Percentiles rank a stretch among this genome's conserved stretches.
phyloP scores from a whole-genome alignment of 2,329 filamentous ascomycete species.

The Diaporthe sp. region DNA sequence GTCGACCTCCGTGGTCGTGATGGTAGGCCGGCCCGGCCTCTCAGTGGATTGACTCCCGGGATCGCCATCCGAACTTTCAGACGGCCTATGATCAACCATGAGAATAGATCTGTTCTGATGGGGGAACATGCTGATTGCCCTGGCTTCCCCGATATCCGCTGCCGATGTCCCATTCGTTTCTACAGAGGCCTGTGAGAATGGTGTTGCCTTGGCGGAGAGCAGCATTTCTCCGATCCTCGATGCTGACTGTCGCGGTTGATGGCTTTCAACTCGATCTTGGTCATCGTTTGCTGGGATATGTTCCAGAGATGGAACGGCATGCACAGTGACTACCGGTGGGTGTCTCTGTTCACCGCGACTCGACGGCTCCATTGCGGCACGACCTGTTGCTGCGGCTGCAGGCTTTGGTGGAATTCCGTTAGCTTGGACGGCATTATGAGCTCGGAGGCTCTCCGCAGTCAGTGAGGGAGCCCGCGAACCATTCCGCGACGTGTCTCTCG shows the following conservation, averaged over 20 bases:
- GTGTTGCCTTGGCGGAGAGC: slow-evolving; percentile 69
- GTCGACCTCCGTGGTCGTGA: slow-evolving; percentile 56
- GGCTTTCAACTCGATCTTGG: slow-evolving; percentile 21
- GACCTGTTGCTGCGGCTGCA: slow-evolving; percentile 45
- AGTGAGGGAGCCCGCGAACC: slow-evolving; percentile 67
- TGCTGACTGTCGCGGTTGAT: slow-evolving; percentile 50
- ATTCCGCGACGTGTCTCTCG: slow-evolving; percentile 51
- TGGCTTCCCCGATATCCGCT: slow-evolving; percentile 72
- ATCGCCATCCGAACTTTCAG: slow-evolving; percentile 58
- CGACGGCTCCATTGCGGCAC: slow-evolving; percentile 23
- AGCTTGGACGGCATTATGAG: slow-evolving; percentile 59
- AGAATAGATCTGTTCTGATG: slow-evolving; percentile 76
- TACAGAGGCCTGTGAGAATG: slow-evolving; percentile 73
- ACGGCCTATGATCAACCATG: slow-evolving; percentile 70
- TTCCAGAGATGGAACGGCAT: slow-evolving; percentile 52
- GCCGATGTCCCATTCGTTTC: slow-evolving; percentile 73
- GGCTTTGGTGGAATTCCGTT: slow-evolving; percentile 2
- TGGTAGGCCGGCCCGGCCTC: slow-evolving; percentile 50
- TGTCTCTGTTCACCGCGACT: slow-evolving; percentile 20
- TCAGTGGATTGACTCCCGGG: slow-evolving; percentile 42
- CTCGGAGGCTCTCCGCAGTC: slow-evolving; percentile 69
- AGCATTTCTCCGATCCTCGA: slow-evolving; percentile 63
- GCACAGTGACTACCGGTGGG: slow-evolving; percentile 47
- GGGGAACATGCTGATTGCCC: slow-evolving; percentile 72
- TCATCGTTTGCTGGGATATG: slow-evolving; percentile 51